Evolutionary conservation across 371 early-diverging fungal genomes (phyloP).

Genomic region (Lichtheimia hyalospora): DNA sequence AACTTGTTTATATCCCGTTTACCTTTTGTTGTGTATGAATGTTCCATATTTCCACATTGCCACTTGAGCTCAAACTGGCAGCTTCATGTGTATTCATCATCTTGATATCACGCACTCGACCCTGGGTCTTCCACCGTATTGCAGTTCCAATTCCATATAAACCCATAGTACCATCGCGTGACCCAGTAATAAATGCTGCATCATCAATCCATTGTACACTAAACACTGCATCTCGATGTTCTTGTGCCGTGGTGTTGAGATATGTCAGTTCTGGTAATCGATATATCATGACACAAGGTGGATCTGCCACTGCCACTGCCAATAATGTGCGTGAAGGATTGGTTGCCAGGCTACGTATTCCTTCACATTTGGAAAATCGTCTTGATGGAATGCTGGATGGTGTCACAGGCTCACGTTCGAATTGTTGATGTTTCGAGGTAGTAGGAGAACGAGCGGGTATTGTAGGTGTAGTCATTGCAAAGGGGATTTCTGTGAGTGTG

Average conservation of each 20-base stretch:
- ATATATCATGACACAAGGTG: conserved; percentile 54
- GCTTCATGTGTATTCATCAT: conserved; percentile 11
- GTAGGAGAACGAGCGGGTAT: conserved; percentile 2
- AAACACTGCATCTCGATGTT: conserved; percentile 69
- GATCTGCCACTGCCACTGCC: conserved; percentile 63
- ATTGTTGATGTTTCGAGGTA: background rate
- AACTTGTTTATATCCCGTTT: background rate
- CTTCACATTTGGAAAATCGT: conserved; percentile 31
- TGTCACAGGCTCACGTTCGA: conserved; percentile 19
- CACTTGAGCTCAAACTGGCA: conserved; percentile 24
- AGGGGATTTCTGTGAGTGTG: background rate
- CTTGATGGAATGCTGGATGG: conserved; percentile 26
- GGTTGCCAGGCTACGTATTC: conserved; percentile 63
- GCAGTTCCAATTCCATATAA: conserved; percentile 24
- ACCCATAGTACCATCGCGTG: conserved; percentile 56
- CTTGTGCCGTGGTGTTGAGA: conserved; percentile 21
- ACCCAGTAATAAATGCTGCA: conserved; percentile 52
- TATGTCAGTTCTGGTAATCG: conserved; percentile 35
- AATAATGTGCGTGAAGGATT: conserved; percentile 62
- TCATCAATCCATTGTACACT: conserved; percentile 60
- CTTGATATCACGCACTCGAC: conserved; percentile 7
- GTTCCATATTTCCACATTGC: conserved; percentile 52
- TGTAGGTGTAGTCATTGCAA: background rate
- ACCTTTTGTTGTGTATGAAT: conserved; percentile 8
- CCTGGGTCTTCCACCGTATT: background rate